Percentiles rank a stretch among this genome's conserved stretches.
Conservation (phyloP, 2,329 filamentous ascomycete genomes). For the Capronia coronata region DNA sequence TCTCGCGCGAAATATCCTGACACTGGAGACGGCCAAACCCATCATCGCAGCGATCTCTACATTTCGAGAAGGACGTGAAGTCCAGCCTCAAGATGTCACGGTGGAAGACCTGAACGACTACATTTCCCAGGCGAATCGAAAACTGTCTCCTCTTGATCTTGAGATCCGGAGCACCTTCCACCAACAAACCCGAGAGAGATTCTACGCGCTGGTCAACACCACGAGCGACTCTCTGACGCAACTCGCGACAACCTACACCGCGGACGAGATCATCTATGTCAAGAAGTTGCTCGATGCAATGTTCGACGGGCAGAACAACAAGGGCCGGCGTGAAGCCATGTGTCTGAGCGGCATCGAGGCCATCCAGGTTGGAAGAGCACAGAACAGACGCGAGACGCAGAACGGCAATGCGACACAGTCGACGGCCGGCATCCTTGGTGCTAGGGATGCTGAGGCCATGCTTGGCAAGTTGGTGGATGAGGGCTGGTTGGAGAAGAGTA, state of each 20-base stretch:
- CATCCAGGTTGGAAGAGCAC: conserved; percentile 55
- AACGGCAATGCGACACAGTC: conserved; percentile 33
- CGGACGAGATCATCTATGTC: conserved; percentile 84
- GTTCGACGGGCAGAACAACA: conserved; percentile 78
- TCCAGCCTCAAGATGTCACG: conserved; percentile 58
- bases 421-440: conserved; percentile 52
- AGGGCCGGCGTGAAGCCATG: conserved; percentile 70
- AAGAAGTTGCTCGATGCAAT: conserved; percentile 83
- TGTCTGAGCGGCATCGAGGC: conserved; percentile 75
- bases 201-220: conserved; percentile 82
- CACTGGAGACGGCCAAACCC: conserved; percentile 63
- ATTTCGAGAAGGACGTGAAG: conserved; percentile 46
- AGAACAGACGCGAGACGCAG: conserved; percentile 32
- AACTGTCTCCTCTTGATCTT: conserved; percentile 73
- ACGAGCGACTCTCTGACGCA: conserved; percentile 79
- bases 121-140: conserved; percentile 63
- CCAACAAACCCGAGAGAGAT: conserved; percentile 59
- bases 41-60: conserved; percentile 71
- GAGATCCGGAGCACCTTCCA: conserved; percentile 71
- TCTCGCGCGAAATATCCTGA: conserved; percentile 70
- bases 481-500: conserved; percentile 76
- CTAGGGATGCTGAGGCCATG: conserved; percentile 68
- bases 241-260: conserved; percentile 69
- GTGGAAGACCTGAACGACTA: conserved; percentile 61
- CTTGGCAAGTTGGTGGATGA: conserved; percentile 65